Base-by-base conservation (phyloP, 2,329 filamentous ascomycete genomes). In the Xylariaceae sp. region DNA sequence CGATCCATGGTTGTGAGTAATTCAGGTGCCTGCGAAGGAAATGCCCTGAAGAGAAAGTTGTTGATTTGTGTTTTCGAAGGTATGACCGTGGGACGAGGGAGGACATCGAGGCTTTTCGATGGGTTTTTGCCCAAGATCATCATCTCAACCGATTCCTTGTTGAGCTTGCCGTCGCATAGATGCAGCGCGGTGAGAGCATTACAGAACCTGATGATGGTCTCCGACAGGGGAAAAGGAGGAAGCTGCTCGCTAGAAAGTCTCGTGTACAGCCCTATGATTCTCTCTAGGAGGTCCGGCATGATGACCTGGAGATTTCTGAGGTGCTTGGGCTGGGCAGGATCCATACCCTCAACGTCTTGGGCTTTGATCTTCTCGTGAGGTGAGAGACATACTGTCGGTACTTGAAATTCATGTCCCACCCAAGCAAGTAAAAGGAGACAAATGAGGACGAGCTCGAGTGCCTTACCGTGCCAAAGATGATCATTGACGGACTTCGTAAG, bases 381-480 rank as follows among this genome's bases (percentile, higher is more conserved):
- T 58, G 75, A 79, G 65, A 75, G 77, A 62, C 84, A 82, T 13
- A 87, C 73, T 8, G 77, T 73, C 1, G 85, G 85, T n/a, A 94
- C 82, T 67, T 87, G 82, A 67, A 97, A 97, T 69, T 94, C 89
- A 68, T 93, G 80, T 3, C 87, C 88, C 42, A 88, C 84, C 89
- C 92, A 96, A 35, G 87, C 89, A 62, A 96, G 85, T 67, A 97
- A 83, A 47, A 97, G 71, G 65, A 97, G 81, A 69, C 88, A 91
- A 30, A 96, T 81, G 51, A 94, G 77, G 61, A 96, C 90, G 34
- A 92, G 86, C 71, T 99, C 95, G 17, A 99, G 79, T 1, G 91
- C 92, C 74, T 97, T 97, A 15, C 90, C 94, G 75, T 97, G 91
- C 93, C 94, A 99, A n/a, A 97, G 73, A 73, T 96, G 90, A 74